Base-by-base conservation (phyloP, 2,329 filamentous ascomycete species). In the Apiospora koreana region DNA sequence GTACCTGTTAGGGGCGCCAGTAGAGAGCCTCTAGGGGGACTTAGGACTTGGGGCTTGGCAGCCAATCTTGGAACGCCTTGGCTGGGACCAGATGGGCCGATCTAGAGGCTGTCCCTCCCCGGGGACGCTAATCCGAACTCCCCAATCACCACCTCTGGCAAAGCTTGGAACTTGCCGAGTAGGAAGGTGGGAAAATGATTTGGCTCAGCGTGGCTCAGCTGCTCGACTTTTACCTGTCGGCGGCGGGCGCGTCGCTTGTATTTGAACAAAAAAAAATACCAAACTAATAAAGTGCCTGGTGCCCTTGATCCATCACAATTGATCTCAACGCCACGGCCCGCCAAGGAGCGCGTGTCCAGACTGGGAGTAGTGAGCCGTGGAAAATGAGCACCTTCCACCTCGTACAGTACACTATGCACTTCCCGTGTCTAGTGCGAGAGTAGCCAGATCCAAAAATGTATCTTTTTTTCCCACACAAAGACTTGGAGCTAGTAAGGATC, bases 71-170 rank as follows among this genome's bases (percentile, higher is more conserved):
- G 50, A 58, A 58, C 50, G 28, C 50, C 50, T 58, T 58, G 50
- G 50, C 50, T 58, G 50, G 50, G 50, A 58, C 50, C 28, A 58
- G 50, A 58, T 58, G 50, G 50, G 50, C 50, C 50, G 50, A 58
- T 58, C 50, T 58, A 58, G 50, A 58, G 50, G 28, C 50, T 35
- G 31, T 35, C 16, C 25, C 16, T 58, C 50, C 28, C 28, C 50
- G 50, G 50, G 18, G 28, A 16, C 50, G 50, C 48, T 54, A 54
- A 23, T 28, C 12, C 48, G 9, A 54, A 54, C 48, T 28, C 2
- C 45, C 16, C 50, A 58, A 35, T 38, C 28, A 58, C 50, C 28
- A 58, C 28, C 50, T 7, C 28, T 8, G 14, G 7, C 12, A 58
- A 58, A 58, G 35, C 48, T 54, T 54, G 50, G 50, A 58, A 35